Percentiles rank a stretch among this genome's conserved stretches.
phyloP scores from a whole-genome alignment of 106 monocot species.

The Phalaenopsis aphrodite region DNA sequence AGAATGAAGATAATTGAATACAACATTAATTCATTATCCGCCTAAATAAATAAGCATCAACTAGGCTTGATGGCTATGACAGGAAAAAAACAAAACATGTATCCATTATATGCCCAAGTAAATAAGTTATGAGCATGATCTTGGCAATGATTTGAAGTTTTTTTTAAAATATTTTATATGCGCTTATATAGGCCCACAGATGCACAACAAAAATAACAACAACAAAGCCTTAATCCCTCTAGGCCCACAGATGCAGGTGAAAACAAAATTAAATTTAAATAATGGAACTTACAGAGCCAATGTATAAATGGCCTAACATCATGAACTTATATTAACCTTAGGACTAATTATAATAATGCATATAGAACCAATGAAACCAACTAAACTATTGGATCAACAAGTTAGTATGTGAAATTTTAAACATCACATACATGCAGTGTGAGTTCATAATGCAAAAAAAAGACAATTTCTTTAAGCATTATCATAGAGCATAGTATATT shows the following conservation, averaged over 20 bases:
- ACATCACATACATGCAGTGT: not conserved
- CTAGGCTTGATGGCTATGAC: not conserved
- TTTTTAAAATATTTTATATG: too few relatives aligned
- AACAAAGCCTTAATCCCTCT: too few relatives aligned
- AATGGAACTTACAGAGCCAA: not conserved
- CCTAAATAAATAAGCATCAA: not conserved
- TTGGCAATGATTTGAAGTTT: not conserved
- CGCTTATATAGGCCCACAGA: too few relatives aligned
- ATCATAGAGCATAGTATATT: not conserved
- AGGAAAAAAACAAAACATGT: not conserved
- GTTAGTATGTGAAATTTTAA: not conserved
- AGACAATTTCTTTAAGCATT: too few relatives aligned
- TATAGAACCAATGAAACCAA: not conserved
- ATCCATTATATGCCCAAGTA: constrained; percentile 2
- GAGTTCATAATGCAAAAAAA: not conserved
- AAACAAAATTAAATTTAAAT: not conserved
- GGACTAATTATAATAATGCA: not conserved
- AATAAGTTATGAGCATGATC: not conserved
- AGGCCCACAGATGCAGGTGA: too few relatives aligned
- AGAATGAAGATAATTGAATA: not conserved
- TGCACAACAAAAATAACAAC: too few relatives aligned
- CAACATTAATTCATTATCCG: not conserved
- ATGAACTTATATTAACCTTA: not conserved
- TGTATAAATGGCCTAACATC: not conserved
- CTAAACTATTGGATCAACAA: not conserved